phyloP scores from a whole-genome alignment of 1,139 yeast species.

The Hyphopichia burtonii region DNA sequence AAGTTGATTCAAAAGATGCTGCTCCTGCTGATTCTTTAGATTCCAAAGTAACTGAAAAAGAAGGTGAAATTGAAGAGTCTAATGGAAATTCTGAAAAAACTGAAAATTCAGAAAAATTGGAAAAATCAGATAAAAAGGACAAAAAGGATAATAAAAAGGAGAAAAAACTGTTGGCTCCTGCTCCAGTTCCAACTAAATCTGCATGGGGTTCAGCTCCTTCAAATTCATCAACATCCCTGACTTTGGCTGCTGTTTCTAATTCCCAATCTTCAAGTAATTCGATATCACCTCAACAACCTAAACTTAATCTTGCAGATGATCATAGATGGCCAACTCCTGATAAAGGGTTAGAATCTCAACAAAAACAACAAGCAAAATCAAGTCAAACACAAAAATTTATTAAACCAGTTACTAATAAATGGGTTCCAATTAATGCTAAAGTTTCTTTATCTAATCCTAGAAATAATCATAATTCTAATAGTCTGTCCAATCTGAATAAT shows the following conservation, averaged over 20 bases:
- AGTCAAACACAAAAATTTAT: constrained; percentile 46
- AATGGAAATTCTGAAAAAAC: background rate
- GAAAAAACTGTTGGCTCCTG: constrained; percentile 60
- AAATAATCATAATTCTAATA: constrained; percentile 17
- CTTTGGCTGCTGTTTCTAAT: background rate
- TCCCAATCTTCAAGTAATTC: background rate
- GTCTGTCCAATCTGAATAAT: constrained; percentile 24
- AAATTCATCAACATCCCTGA: constrained; percentile 8
- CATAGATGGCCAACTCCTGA: constrained; percentile 63
- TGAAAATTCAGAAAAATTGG: background rate
- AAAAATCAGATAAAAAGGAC: background rate
- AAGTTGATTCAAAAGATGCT: background rate
- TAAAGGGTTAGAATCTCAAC: constrained; percentile 15
- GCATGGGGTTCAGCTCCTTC: constrained; percentile 60
- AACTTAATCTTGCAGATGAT: constrained; percentile 33
- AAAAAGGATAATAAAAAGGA: constrained; percentile 17
- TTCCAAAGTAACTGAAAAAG: background rate
- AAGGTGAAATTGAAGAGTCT: background rate
- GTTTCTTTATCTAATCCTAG: constrained; percentile 51
- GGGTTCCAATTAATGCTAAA: constrained; percentile 86
- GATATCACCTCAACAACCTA: background rate
- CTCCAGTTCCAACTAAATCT: constrained; percentile 70
- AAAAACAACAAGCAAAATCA: constrained; percentile 19
- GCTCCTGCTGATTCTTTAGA: background rate
- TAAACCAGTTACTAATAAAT: constrained; percentile 70